Evolutionary conservation across 2,329 filamentous ascomycete genomes (phyloP).

Genomic region (Sporothrix dimorphospora): DNA sequence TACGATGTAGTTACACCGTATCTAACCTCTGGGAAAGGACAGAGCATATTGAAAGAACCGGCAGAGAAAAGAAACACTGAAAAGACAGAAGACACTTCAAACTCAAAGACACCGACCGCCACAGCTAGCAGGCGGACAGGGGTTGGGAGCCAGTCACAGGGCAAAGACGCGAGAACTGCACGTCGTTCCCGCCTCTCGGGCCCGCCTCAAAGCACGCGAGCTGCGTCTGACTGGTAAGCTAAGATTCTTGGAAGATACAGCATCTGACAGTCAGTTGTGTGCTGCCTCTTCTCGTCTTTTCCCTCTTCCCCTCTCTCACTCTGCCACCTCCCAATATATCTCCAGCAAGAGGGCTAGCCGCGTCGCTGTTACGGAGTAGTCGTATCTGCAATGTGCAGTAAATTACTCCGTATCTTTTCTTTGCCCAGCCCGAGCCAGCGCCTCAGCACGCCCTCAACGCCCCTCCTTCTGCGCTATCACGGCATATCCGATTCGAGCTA

Average conservation of each 20-base stretch:
- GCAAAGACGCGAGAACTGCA: conserved; percentile 26
- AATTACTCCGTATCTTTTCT: too few relatives aligned
- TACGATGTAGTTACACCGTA: too few relatives aligned
- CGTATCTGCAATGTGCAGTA: not conserved
- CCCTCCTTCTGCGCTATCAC: conserved; percentile 1
- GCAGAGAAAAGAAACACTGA: not conserved
- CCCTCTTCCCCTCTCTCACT: conserved; percentile 4
- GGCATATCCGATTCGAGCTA: conserved; percentile 16
- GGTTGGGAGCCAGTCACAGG: conserved; percentile 19
- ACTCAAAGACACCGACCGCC: not conserved
- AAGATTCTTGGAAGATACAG: not conserved
- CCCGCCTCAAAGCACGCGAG: conserved; percentile 14
- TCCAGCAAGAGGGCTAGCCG: conserved; percentile 19
- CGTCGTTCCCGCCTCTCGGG: conserved; percentile 8
- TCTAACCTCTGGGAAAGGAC: not conserved
- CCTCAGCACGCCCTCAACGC: not conserved
- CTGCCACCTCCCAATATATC: conserved; percentile 20
- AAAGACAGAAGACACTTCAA: not conserved
- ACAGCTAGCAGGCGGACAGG: not conserved
- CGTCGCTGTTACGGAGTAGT: not conserved
- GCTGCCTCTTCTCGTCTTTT: not conserved
- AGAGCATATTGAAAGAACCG: not conserved
- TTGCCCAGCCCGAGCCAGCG: not conserved
- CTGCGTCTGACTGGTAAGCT: not conserved
- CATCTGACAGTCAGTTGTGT: not conserved